Percentiles rank a stretch among this genome's conserved stretches.
These are phyloP conservation scores for Candida vartiovaarae DNA, from an alignment of 805 yeast species.

Conservation along the genomic window DNA sequence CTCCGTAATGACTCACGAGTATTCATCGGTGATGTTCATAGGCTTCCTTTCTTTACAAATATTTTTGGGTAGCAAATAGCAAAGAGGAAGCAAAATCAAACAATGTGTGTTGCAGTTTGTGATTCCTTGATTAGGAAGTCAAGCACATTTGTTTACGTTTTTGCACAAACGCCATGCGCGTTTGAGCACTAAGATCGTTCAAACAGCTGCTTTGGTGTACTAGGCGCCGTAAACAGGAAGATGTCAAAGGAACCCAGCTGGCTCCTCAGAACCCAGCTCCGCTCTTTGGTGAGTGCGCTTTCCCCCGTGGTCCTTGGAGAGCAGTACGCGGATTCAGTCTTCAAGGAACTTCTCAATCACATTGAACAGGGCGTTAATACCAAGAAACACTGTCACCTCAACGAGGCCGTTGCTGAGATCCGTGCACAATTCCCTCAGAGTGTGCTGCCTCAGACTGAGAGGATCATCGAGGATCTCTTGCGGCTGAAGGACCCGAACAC, in stretches of 20 bases:
- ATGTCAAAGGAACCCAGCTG: conserved; percentile 1
- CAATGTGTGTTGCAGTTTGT: background rate
- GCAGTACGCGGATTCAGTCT: conserved; percentile 9
- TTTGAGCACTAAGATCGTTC: background rate
- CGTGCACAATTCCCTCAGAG: background rate
- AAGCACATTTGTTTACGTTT: conserved; percentile 8
- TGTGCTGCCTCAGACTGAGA: conserved; percentile 4
- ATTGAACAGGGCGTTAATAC: background rate
- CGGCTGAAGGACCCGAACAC: conserved; percentile 3
- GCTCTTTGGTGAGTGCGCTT: conserved; percentile 14
- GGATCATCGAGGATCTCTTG: conserved; percentile 6
- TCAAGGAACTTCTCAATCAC: conserved; percentile 12
- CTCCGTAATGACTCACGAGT: too few species aligned
- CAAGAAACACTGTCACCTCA: background rate
- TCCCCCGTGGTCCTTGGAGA: conserved; percentile 8
- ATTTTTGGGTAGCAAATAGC: too few species aligned
- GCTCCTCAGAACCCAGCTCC: conserved; percentile 8
- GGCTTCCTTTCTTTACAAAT: too few species aligned
- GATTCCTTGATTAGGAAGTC: conserved; percentile 5
- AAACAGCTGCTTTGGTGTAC: too few species aligned
- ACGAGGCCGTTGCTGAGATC: background rate
- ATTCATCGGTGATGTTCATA: too few species aligned
- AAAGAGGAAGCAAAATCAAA: too few species aligned
- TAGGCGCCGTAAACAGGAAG: background rate
- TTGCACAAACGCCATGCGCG: background rate